phyloP scores from a whole-genome alignment of 208 protist species.

The Acanthamoeba lenticulata region DNA sequence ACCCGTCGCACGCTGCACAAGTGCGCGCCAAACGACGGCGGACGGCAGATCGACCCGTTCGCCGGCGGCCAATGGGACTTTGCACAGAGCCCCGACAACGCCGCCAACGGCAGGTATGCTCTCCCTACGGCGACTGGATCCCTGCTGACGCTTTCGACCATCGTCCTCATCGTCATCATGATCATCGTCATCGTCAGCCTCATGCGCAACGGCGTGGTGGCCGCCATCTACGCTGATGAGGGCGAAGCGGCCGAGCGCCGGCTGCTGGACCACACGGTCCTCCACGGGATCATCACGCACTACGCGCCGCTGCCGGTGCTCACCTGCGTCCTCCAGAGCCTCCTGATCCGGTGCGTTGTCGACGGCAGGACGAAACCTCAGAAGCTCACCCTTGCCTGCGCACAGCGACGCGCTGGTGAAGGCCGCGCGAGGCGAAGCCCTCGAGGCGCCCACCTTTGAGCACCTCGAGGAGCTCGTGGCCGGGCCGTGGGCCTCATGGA shows the following conservation, averaged over 20 bases:
- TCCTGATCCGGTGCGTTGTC: conserved; percentile 25
- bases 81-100: neutral
- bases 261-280: conserved; percentile 26
- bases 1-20: neutral
- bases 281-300: conserved; percentile 63
- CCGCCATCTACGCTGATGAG: neutral
- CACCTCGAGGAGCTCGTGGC: neutral
- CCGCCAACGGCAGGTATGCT: conserved; percentile 44
- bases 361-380: too few species aligned
- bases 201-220: conserved; percentile 44
- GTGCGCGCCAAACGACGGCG: neutral
- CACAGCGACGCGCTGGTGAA: neutral
- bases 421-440: neutral
- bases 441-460: neutral
- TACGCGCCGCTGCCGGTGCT: conserved; percentile 38
- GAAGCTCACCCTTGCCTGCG: neutral
- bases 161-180: neutral
- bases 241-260: neutral
- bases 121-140: neutral
- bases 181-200: neutral
- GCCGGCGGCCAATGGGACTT: conserved; percentile 12
- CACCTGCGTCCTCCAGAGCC: conserved; percentile 21
- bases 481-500: conserved; percentile 29
- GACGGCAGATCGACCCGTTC: neutral
- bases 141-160: neutral